Conservation (phyloP, 78 protist species). For the Dictyostelium capitatum region DNA sequence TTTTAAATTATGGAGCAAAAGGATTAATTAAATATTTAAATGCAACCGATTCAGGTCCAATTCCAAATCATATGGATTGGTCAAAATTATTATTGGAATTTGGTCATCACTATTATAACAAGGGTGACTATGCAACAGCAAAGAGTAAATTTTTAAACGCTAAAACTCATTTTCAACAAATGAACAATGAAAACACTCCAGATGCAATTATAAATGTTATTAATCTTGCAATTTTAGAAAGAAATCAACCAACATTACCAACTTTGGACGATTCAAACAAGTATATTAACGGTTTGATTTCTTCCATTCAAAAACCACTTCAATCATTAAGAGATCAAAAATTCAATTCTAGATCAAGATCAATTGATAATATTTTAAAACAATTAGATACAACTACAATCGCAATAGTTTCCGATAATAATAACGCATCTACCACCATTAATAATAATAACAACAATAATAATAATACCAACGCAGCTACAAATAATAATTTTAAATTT, state of each 20-base stretch:
- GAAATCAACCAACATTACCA: neutral
- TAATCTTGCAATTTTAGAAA: conserved; percentile 21
- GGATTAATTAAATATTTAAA: neutral
- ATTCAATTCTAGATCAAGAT: neutral
- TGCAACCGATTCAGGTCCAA: neutral
- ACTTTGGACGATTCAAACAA: neutral
- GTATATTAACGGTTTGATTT: neutral
- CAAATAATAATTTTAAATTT: neutral
- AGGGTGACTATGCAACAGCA: conserved; percentile 22
- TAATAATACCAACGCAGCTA: no score
- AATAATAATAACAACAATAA: neutral
- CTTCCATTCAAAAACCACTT: neutral
- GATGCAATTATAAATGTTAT: conserved; percentile 49
- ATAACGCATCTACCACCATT: no score
- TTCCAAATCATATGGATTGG: conserved; percentile 64
- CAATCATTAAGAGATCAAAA: neutral
- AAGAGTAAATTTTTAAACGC: conserved; percentile 13
- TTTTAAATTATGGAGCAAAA: neutral
- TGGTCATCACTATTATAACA: conserved; percentile 38
- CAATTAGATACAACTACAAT: neutral
- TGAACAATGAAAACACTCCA: conserved; percentile 23
- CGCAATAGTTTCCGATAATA: neutral
- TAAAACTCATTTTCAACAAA: neutral
- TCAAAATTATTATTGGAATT: conserved; percentile 38
- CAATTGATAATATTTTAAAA: neutral